Evolutionary conservation across 2,329 filamentous ascomycete species (phyloP).

Genomic region (Chaetomiaceae sp.): DNA sequence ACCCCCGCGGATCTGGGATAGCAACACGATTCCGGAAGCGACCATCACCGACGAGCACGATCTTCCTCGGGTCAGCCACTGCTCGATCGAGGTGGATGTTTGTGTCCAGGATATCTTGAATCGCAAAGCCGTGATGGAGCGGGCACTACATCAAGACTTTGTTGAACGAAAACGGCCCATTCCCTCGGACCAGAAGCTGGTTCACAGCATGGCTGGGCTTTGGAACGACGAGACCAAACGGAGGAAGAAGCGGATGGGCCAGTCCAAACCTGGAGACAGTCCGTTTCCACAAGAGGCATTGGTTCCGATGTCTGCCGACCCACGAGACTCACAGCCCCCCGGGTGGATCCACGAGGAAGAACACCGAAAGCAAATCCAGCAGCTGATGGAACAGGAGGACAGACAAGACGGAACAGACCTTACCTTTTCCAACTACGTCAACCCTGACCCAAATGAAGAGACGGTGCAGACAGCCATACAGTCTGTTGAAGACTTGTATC

Average conservation of each 20-base stretch:
- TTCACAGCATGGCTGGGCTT: conserved; percentile 85
- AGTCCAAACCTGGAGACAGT: conserved; percentile 59
- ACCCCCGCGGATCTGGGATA: conserved; percentile 71
- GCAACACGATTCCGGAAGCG: conserved; percentile 58
- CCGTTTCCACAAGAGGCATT: conserved; percentile 78
- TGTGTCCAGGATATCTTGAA: conserved; percentile 86
- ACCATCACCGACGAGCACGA: conserved; percentile 56
- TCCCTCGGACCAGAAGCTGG: conserved; percentile 68
- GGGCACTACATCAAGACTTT: conserved; percentile 84
- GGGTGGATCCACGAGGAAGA: conserved; percentile 93
- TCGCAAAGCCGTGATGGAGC: conserved; percentile 65
- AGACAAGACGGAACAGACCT: conserved; percentile 40
- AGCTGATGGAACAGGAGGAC: conserved; percentile 62
- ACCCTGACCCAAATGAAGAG: conserved; percentile 46
- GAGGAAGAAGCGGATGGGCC: conserved; percentile 66
- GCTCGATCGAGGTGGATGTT: conserved; percentile 83
- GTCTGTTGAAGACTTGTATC: conserved; percentile 83
- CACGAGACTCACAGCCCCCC: conserved; percentile 64
- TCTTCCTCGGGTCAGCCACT: conserved; percentile 78
- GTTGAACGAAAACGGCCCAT: conserved; percentile 64
- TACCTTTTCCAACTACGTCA: conserved; percentile 63
- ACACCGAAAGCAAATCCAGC: conserved; percentile 59
- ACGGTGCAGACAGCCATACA: conserved; percentile 71
- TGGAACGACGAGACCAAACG: conserved; percentile 87
- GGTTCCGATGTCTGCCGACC: conserved; percentile 83